Conservation (phyloP, 306 rosid species). For the Cucurbita ficifolia region DNA sequence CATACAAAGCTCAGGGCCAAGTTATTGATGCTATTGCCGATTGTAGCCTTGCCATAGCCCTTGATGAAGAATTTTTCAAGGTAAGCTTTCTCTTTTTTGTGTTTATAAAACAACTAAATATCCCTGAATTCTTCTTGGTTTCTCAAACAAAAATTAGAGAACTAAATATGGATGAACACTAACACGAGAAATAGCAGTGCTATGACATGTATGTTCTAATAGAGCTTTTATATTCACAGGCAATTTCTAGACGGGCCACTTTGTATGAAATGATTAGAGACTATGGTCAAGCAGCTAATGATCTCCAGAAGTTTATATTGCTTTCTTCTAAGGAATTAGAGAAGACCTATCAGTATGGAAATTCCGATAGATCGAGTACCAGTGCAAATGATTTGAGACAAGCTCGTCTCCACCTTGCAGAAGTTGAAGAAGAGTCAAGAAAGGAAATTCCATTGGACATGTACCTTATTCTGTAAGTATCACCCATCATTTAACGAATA, state of each 20-base stretch:
- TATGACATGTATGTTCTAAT: background rate
- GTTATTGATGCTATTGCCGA: conserved; percentile 85
- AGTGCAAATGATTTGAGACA: conserved; percentile 67
- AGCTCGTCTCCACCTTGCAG: conserved; percentile 46
- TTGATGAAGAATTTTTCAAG: conserved; percentile 78
- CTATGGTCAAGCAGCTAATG: conserved; percentile 72
- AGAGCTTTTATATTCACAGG: conserved; percentile 34
- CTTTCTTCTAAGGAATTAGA: conserved; percentile 37
- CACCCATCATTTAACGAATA: background rate
- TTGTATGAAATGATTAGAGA: conserved; percentile 77
- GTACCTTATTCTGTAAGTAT: conserved; percentile 86
- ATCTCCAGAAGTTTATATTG: conserved; percentile 59
- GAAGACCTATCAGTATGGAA: conserved; percentile 31
- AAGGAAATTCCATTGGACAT: conserved; percentile 75
- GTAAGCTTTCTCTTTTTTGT: conserved; percentile 19
- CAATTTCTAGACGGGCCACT: conserved; percentile 82
- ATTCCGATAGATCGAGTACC: conserved; percentile 43
- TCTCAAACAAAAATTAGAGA: background rate
- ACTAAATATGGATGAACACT: background rate
- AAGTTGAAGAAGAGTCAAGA: conserved; percentile 74
- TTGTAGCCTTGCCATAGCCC: conserved; percentile 92
- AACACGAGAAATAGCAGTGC: background rate
- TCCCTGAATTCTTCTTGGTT: background rate
- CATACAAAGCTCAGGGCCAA: conserved; percentile 82
- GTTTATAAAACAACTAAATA: background rate